Evolutionary conservation across 306 rosid genomes (phyloP).

Genomic region (Pachyrhizus erosus): DNA sequence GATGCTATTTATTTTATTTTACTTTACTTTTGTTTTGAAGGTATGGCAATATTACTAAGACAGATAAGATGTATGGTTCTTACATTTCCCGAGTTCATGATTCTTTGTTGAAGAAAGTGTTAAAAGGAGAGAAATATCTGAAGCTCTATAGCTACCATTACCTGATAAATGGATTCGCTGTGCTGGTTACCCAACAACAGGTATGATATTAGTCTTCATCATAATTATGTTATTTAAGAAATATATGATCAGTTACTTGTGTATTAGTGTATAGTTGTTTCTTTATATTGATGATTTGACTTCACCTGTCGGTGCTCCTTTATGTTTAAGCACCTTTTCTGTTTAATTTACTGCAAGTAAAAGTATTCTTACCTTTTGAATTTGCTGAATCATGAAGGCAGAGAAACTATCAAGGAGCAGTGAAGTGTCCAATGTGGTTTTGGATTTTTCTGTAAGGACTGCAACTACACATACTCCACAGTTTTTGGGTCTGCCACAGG

Average conservation of each 20-base stretch:
- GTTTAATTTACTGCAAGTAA: background rate
- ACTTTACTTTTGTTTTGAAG: constrained; percentile 7
- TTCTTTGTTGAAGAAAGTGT: constrained; percentile 79
- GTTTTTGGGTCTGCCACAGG: constrained; percentile 91
- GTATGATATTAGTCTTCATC: constrained; percentile 50
- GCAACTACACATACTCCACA: constrained; percentile 96
- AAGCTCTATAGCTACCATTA: constrained; percentile 96
- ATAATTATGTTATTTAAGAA: constrained; percentile 23
- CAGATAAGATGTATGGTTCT: constrained; percentile 60
- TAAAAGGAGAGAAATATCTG: constrained; percentile 90
- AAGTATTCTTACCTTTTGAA: constrained; percentile 27
- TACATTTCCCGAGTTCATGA: constrained; percentile 79
- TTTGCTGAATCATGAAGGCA: constrained; percentile 63
- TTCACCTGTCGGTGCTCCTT: background rate
- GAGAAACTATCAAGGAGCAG: constrained; percentile 76
- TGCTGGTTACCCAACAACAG: constrained; percentile 84
- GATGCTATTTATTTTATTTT: background rate
- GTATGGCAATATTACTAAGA: constrained; percentile 62
- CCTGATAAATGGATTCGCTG: constrained; percentile 92
- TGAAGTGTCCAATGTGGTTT: constrained; percentile 84
- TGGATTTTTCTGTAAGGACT: constrained; percentile 92
- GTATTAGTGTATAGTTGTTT: background rate
- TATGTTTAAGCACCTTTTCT: background rate
- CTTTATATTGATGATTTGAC: constrained; percentile 11
- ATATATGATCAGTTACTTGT: background rate